Evolutionary conservation across 2,329 filamentous ascomycete genomes (phyloP).

Genomic region (Botryotinia globosa): DNA sequence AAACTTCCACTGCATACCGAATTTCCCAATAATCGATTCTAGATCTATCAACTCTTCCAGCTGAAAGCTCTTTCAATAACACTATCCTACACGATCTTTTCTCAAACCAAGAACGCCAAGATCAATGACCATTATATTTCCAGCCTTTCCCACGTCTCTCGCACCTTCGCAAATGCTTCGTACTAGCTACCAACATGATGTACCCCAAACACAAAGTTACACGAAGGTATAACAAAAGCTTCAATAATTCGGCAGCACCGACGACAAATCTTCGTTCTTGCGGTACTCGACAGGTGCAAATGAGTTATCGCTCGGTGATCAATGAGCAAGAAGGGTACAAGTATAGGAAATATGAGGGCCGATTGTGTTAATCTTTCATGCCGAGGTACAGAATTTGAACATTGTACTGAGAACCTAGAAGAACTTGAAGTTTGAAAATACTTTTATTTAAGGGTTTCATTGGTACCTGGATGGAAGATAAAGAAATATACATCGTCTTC

Average conservation of each 20-base stretch:
- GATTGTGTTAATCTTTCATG: not conserved
- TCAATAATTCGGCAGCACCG: constrained; percentile 6
- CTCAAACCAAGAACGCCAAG: not conserved
- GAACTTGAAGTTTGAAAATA: not conserved
- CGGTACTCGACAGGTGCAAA: not conserved
- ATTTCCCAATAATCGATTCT: not conserved
- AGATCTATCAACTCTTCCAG: not conserved
- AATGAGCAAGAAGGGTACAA: no score
- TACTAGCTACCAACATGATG: not conserved
- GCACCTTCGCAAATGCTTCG: not conserved
- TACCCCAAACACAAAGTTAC: not conserved
- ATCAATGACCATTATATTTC: not conserved
- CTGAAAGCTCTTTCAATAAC: not conserved
- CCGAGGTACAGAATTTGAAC: not conserved
- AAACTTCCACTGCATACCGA: not conserved
- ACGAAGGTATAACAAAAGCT: not conserved
- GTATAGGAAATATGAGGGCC: constrained; percentile 1
- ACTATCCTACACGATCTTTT: not conserved
- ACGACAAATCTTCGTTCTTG: not conserved
- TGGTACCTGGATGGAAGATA: no score
- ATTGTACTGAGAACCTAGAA: no score
- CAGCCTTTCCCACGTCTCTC: not conserved
- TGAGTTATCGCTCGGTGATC: not conserved
- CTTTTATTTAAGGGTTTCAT: not conserved
- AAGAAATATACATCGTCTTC: not conserved